Base-by-base conservation (phyloP, 805 yeast species). In the Yarrowia yakushimensis region DNA sequence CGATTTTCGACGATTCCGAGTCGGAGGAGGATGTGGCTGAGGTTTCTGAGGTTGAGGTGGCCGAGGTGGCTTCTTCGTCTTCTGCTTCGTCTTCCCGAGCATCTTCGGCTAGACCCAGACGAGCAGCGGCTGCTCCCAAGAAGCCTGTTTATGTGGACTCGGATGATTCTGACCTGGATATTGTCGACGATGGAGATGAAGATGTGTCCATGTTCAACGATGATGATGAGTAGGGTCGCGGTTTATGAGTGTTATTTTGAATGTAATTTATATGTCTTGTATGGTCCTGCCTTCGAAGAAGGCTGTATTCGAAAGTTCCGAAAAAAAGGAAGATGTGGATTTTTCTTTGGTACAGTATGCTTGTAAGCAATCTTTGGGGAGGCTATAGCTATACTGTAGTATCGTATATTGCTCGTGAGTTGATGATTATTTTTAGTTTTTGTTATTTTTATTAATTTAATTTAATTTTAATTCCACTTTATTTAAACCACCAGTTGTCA, bases 41-140 rank as follows among this genome's bases (percentile, higher is more conserved):
- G 4, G 65, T 64, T 4, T 65, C 65, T 13, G 30, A 23, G 1
- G 48, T n/a, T 7, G 48, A 23, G n/a, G 45, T 23, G 11, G 45
- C 3, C 1, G 62, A 64, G 34, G 33, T 41, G 39, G 50, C 25
- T 37, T 59, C 64, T 37, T 57, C 52, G 61, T 42, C 63, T 3
- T 11, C 27, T 25, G 8, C 8, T 5, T 4, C 34, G 4, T 43
- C 45, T n/a, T 17, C 50, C 2, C 15, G 34, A 17, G 48, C 48
- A 4, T n/a, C 33, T 10, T 27, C 50, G 8, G 45, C 45, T 5
- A 64, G 73, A 59, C 50, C 74, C 3, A 67, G 72, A 42, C 67
- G 70, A n/a, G 67, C 68, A 0, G 67, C 68, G 0, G 71, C 73
- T 54, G 73, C 73, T 4, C 41, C 66, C 9, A 31, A 37, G 17